Percentiles rank a stretch among this genome's conserved stretches.
These are phyloP conservation scores for Prinsepia uniflora DNA, from an alignment of 306 rosid species.

Conservation along the genomic window DNA sequence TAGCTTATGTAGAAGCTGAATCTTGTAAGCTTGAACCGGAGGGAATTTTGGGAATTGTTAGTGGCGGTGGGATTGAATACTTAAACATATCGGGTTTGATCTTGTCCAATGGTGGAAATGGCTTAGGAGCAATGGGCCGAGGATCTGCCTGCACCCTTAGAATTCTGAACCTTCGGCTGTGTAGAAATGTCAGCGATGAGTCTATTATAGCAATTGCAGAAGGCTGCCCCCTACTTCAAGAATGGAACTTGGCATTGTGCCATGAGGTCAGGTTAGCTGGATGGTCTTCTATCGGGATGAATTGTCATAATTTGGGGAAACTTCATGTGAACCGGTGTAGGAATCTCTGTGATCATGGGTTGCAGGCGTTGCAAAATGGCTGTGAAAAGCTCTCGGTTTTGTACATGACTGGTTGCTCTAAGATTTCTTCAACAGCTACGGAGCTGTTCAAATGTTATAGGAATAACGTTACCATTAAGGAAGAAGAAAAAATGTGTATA, in stretches of 20 bases:
- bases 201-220: constrained; percentile 42
- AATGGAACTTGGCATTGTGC: constrained; percentile 67
- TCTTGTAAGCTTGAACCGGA: constrained; percentile 42
- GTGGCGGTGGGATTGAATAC: constrained; percentile 53
- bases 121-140: constrained; percentile 32
- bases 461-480: constrained; percentile 40
- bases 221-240: constrained; percentile 50
- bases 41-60: constrained; percentile 46
- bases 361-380: constrained; percentile 50
- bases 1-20: constrained; percentile 50
- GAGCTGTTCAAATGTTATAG: constrained; percentile 58
- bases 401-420: constrained; percentile 40
- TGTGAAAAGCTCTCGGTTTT: constrained; percentile 50
- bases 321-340: constrained; percentile 58
- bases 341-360: constrained; percentile 43
- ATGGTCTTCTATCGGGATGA: constrained; percentile 50
- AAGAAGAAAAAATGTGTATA: constrained; percentile 39
- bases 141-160: constrained; percentile 41
- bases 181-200: constrained; percentile 39
- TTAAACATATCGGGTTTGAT: constrained; percentile 37
- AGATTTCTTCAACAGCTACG: constrained; percentile 35
- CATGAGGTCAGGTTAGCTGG: constrained; percentile 43
- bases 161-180: constrained; percentile 46
- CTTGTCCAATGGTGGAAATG: constrained; percentile 33
- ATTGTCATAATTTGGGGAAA: constrained; percentile 44